Percentiles rank a stretch among this genome's conserved stretches.
phyloP scores from a whole-genome alignment of 305 asterid genomes.

The Petunia hybrid region DNA sequence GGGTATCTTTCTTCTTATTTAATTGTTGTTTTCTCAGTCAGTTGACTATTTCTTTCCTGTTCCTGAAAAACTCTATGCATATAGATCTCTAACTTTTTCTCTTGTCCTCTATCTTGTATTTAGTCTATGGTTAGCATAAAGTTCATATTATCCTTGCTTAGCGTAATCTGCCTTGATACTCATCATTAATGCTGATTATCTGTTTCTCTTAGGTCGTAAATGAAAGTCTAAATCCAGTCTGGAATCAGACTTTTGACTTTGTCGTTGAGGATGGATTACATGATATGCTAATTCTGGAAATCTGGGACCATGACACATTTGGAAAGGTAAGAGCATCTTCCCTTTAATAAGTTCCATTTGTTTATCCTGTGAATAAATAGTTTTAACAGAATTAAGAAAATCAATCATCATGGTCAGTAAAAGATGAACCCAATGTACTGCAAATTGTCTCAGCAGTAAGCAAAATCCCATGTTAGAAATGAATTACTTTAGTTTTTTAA shows the following conservation, averaged over 20 bases:
- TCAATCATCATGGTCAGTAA: no score
- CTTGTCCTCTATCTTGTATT: not conserved
- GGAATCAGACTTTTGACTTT: conserved; percentile 96
- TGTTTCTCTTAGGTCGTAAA: conserved; percentile 60
- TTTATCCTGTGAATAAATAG: not conserved
- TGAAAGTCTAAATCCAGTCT: conserved; percentile 77
- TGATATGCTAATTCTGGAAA: conserved; percentile 77
- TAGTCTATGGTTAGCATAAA: conserved; percentile 5
- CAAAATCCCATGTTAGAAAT: no score
- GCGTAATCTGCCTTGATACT: not conserved
- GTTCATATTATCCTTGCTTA: not conserved
- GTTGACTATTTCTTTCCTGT: not conserved
- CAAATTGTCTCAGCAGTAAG: no score
- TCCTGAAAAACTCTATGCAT: not conserved
- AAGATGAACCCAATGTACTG: no score
- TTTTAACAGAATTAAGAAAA: no score
- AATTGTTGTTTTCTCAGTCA: not conserved
- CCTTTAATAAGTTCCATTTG: conserved; percentile 1
- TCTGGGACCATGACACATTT: conserved; percentile 87
- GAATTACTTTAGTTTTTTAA: no score
- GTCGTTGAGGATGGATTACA: conserved; percentile 94
- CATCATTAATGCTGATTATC: not conserved
- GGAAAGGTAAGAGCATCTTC: conserved; percentile 62
- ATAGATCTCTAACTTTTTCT: not conserved
- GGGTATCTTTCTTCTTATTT: conserved; percentile 52